phyloP scores from a whole-genome alignment of 306 rosid genomes.

The Medicago ruthenica region DNA sequence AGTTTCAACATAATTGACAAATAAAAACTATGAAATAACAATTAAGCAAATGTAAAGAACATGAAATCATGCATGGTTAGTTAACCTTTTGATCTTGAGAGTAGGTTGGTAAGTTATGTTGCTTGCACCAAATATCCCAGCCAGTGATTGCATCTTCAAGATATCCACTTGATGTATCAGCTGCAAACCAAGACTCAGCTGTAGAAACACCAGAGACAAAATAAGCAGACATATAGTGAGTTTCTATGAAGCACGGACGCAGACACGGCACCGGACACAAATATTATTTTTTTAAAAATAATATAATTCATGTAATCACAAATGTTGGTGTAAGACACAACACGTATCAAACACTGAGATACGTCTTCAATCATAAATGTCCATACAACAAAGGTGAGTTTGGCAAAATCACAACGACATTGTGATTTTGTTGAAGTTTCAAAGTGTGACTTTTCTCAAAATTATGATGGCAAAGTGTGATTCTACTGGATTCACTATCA shows the following conservation, averaged over 20 bases:
- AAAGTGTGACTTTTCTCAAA: background rate
- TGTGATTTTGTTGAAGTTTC: background rate
- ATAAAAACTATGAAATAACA: background rate
- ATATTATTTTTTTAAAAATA: too few species aligned
- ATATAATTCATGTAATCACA: background rate
- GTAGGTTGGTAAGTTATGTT: conserved; percentile 40
- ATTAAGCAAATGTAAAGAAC: conserved; percentile 19
- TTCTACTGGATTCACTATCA: background rate
- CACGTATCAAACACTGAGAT: too few species aligned
- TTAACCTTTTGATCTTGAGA: conserved; percentile 49
- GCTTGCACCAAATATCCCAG: conserved; percentile 53
- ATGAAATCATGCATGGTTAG: conserved; percentile 14
- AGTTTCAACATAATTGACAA: conserved; percentile 20
- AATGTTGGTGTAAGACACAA: too few species aligned
- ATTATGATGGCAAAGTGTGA: background rate
- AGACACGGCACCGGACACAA: too few species aligned
- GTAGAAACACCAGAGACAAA: conserved; percentile 27
- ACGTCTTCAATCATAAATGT: too few species aligned
- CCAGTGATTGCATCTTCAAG: conserved; percentile 62
- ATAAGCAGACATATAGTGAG: background rate
- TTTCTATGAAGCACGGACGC: too few species aligned
- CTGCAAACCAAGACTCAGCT: conserved; percentile 51
- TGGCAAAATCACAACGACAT: background rate
- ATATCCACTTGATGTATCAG: conserved; percentile 53
- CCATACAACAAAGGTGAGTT: too few species aligned